Evolutionary conservation across 768 basidiomycete genomes (phyloP).

Genomic region (Tubosaeta brunneosetosa): DNA sequence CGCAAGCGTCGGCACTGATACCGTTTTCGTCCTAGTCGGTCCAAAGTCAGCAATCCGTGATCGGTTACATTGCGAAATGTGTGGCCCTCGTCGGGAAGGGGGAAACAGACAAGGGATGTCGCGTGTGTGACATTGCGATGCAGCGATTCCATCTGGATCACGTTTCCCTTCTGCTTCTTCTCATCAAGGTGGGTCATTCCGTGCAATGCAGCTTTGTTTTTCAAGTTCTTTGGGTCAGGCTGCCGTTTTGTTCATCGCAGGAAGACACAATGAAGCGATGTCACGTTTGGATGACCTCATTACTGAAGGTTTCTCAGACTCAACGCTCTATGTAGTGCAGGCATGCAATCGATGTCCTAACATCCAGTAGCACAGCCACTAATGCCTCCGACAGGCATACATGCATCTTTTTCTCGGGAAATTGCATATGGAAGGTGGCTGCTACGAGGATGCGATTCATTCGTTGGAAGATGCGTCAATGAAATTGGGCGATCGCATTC

Average conservation of each 20-base stretch:
- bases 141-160: background rate
- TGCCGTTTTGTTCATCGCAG: too few species aligned
- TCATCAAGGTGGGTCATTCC: background rate
- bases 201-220: background rate
- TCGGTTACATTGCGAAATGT: background rate
- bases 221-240: background rate
- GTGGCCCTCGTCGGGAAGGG: background rate
- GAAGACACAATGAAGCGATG: background rate
- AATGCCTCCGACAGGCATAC: too few species aligned
- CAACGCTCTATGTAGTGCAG: background rate
- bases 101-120: background rate
- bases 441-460: too few species aligned
- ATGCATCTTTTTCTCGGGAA: background rate
- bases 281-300: slow-evolving; percentile 3
- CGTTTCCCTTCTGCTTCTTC: background rate
- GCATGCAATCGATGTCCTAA: background rate
- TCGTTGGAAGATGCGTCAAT: too few species aligned
- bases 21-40: too few species aligned
- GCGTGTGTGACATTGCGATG: background rate
- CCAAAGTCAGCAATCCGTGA: too few species aligned
- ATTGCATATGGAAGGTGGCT: background rate
- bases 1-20: too few species aligned
- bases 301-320: background rate
- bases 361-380: background rate
- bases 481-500: too few species aligned